phyloP scores from a whole-genome alignment of 768 basidiomycete species.

The Dioszegia crocea region DNA sequence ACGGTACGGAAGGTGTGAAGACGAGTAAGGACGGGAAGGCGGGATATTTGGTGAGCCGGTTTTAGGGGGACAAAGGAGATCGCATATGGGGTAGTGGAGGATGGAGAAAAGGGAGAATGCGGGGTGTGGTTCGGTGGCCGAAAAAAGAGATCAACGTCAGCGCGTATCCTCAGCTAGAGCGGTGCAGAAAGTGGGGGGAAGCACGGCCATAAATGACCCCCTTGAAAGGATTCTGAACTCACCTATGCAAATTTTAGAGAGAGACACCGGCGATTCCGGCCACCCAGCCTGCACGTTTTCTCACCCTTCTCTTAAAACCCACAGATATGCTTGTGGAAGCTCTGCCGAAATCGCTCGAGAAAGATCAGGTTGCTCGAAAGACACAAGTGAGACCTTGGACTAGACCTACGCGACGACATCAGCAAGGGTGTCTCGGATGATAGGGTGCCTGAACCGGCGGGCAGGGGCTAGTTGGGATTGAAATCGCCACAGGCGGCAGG shows the following conservation, averaged over 20 bases:
- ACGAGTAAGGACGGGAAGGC: not conserved
- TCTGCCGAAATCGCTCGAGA: too few species aligned
- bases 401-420: not conserved
- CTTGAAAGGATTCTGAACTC: too few species aligned
- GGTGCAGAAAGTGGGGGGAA: too few species aligned
- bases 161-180: not conserved
- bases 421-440: constrained; percentile 1
- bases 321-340: too few species aligned
- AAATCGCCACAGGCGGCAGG: too few species aligned
- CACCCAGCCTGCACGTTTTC: too few species aligned
- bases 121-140: not conserved
- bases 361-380: not conserved
- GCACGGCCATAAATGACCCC: too few species aligned
- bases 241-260: not conserved
- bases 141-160: not conserved
- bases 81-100: not conserved
- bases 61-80: not conserved
- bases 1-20: not conserved
- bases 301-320: too few species aligned
- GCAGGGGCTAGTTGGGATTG: not conserved
- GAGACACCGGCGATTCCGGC: too few species aligned
- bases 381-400: not conserved
- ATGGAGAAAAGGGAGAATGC: not conserved
- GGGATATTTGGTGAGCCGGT: not conserved
- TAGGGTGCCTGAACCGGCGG: not conserved